Base-by-base conservation (phyloP, 768 basidiomycete genomes). In the Trametes coccinea region DNA sequence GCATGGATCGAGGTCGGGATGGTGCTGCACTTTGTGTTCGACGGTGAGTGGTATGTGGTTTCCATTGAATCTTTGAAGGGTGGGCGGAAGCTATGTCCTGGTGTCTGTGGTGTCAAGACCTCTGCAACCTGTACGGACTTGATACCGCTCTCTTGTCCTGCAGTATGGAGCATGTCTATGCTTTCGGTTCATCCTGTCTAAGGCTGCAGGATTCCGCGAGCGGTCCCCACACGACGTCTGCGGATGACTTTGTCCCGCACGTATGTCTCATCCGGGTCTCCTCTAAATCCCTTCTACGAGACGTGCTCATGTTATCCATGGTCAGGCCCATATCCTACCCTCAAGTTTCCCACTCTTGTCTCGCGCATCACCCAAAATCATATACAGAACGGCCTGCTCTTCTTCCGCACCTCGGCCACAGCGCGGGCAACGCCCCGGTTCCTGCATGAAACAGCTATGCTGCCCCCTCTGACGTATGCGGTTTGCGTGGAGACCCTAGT, bases 21-120 rank as follows among this genome's bases (percentile, higher is more conserved):
- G 41, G 76, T 77, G 53, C 74, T 91, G 5, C 79, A 84, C 67
- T 89, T 94, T 66, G 92, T 93, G 5, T 93, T 94, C 66, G 92
- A 94, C 70, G 92, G 92, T 93, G 64, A 58, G 81, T 76, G 43
- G 27, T 11, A 37, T 11, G 11, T 37, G 5, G 6, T 37, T 14
- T 43, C 8, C 41, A 22, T 22, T 22, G 22, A 22, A 22, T 22
- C 22, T 1, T 22, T 22, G 22, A 22, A n/a, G n/a, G n/a, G n/a
- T n/a, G n/a, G 22, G 22, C 22, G 22, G 22, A 22, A 22, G 22
- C 22, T 22, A 22, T 22, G 22, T 22, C 22, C 22, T 22, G 22
- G 22, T 22, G 22, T 22, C 1, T 22, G 22, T 22, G 22, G 22
- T 22, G 22, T 1, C 22, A 22, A 22, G 11, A 37, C 34, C 34